These are phyloP conservation scores for Emydomyces testavorans DNA, from an alignment of 2,329 filamentous ascomycete genomes.

Conservation along the genomic window DNA sequence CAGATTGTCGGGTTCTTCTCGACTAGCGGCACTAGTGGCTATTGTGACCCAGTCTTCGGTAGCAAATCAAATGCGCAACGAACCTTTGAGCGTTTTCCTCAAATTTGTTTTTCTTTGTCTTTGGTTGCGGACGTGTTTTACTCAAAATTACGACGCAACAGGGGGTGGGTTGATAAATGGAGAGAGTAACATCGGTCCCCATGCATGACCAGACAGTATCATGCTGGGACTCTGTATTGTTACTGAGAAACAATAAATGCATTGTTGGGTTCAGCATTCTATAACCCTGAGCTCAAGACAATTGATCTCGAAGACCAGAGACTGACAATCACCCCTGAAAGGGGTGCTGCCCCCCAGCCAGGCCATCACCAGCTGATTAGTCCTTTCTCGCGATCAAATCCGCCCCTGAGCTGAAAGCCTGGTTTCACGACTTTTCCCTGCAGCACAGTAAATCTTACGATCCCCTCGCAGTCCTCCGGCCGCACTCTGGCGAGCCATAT, in stretches of 20 bases:
- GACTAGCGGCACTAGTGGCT: no score
- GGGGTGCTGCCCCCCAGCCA: neutral
- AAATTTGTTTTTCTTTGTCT: slow-evolving; percentile 1
- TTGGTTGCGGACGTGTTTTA: neutral
- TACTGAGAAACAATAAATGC: neutral
- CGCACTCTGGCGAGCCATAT: slow-evolving; percentile 80
- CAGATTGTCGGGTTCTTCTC: slow-evolving; percentile 7
- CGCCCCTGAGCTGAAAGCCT: slow-evolving; percentile 69
- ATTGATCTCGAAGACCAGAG: slow-evolving; percentile 1
- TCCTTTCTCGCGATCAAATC: slow-evolving; percentile 73
- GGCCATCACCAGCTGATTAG: slow-evolving; percentile 67
- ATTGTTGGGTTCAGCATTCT: no score
- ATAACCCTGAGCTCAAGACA: no score
- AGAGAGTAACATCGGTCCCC: neutral
- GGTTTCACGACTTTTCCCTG: slow-evolving; percentile 93
- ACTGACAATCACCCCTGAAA: neutral
- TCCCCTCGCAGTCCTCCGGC: slow-evolving; percentile 86
- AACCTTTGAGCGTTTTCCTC: neutral
- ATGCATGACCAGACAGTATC: neutral
- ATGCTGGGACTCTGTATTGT: neutral
- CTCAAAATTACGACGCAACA: neutral
- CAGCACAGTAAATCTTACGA: slow-evolving; percentile 77
- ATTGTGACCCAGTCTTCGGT: neutral
- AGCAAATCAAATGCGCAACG: neutral
- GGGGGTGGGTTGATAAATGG: neutral